Conservation (phyloP, 2,329 filamentous ascomycete genomes). For the Orbilia blumenaviensis region DNA sequence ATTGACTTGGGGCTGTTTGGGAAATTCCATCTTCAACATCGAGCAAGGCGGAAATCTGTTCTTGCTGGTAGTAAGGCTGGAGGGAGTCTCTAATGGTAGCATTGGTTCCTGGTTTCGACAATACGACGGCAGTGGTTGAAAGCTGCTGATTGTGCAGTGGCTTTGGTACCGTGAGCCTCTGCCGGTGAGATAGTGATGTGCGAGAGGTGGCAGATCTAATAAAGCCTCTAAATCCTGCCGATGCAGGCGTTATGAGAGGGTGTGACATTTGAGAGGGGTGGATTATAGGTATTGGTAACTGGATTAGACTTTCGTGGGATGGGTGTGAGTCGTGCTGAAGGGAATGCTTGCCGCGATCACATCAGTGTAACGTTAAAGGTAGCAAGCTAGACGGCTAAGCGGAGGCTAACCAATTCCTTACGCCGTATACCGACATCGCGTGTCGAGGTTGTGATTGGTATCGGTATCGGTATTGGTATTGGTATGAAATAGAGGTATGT, state of each 20-base stretch:
- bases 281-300: too few relatives aligned
- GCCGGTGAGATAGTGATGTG: not conserved
- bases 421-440: not conserved
- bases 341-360: not conserved
- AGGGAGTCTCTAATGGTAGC: not conserved
- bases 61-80: slow-evolving; percentile 39
- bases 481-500: not conserved
- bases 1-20: not conserved
- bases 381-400: not conserved
- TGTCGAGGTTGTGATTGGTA: not conserved
- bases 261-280: not conserved
- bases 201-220: not conserved
- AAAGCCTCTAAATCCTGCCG: not conserved
- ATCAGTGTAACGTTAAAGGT: not conserved
- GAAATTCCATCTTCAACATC: slow-evolving; percentile 25
- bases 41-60: slow-evolving; percentile 33
- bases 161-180: not conserved
- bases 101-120: not conserved
- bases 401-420: not conserved
- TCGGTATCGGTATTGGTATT: not conserved
- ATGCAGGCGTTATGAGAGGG: not conserved
- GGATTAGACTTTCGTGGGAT: too few relatives aligned
- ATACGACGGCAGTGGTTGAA: not conserved
- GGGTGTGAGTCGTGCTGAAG: too few relatives aligned
- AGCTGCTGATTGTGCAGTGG: not conserved